phyloP scores from a whole-genome alignment of 2,329 filamentous ascomycete species.

The Phialocephala subalpina region DNA sequence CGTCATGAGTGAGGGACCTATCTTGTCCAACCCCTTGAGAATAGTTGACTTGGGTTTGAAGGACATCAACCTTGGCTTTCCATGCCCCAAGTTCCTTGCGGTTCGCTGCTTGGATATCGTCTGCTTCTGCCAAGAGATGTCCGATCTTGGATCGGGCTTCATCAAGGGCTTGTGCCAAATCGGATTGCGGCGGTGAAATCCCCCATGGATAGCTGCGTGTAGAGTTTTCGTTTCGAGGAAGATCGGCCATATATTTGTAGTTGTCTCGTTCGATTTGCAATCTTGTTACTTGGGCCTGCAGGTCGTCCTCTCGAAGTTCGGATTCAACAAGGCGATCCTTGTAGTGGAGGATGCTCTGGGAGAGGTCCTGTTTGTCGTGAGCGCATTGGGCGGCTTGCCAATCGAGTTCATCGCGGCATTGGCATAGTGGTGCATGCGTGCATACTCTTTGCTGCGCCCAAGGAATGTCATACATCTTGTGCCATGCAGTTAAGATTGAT shows the following conservation, averaged over 20 bases:
- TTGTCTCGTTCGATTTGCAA: neutral
- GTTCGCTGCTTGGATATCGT: neutral
- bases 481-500: neutral
- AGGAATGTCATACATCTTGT: neutral
- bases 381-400: neutral
- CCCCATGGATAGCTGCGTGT: neutral
- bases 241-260: neutral
- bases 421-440: neutral
- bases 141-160: neutral
- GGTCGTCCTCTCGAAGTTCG: neutral
- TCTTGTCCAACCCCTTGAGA: slow-evolving; percentile 12
- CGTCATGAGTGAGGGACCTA: neutral
- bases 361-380: neutral
- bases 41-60: slow-evolving; percentile 17
- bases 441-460: neutral
- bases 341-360: neutral
- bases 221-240: neutral
- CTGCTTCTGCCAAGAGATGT: neutral
- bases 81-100: neutral
- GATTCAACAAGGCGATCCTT: neutral
- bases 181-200: neutral
- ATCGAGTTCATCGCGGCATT: neutral
- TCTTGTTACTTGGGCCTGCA: neutral
- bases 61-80: slow-evolving; percentile 8
- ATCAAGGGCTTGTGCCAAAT: neutral